phyloP scores from a whole-genome alignment of 2,329 filamentous ascomycete genomes.

The Leptoxyphium fumago region DNA sequence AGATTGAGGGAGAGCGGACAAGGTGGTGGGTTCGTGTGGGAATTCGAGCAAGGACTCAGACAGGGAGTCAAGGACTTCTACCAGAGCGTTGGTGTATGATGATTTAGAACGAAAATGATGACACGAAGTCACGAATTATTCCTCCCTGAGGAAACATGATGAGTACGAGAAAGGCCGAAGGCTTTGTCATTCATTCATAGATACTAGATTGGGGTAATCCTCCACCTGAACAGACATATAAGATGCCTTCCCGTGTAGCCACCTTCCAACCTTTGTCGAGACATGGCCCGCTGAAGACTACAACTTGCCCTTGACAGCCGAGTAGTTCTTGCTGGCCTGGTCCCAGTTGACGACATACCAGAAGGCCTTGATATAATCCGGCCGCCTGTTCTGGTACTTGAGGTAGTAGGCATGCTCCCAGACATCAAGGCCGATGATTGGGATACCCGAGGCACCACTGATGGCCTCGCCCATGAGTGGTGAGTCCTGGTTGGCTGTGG shows the following conservation, averaged over 20 bases:
- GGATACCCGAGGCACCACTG: conserved; percentile 35
- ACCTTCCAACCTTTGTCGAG: too few species aligned
- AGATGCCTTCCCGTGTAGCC: too few species aligned
- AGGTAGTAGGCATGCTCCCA: conserved; percentile 97
- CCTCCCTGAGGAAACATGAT: too few species aligned
- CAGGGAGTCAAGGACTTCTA: conserved; percentile 32
- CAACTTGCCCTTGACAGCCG: conserved; percentile 35
- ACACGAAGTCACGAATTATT: too few species aligned
- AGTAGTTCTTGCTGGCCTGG: conserved; percentile 50
- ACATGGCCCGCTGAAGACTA: background rate
- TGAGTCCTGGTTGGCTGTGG: conserved; percentile 66
- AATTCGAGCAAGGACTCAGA: conserved; percentile 36
- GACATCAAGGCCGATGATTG: conserved; percentile 78
- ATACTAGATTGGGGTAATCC: too few species aligned
- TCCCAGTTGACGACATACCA: conserved; percentile 98
- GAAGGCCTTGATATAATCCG: conserved; percentile 83
- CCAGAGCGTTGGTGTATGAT: conserved; percentile 15
- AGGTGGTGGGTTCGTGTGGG: conserved; percentile 33
- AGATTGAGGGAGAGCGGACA: conserved; percentile 38
- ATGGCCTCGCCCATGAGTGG: conserved; percentile 31
- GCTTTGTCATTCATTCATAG: too few species aligned
- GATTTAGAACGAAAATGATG: too few species aligned
- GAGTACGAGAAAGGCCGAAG: too few species aligned
- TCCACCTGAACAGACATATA: too few species aligned
- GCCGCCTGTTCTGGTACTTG: conserved; percentile 94